These are phyloP conservation scores for Ambrosiella cleistominuta DNA, from an alignment of 2,329 filamentous ascomycete species.

Conservation along the genomic window DNA sequence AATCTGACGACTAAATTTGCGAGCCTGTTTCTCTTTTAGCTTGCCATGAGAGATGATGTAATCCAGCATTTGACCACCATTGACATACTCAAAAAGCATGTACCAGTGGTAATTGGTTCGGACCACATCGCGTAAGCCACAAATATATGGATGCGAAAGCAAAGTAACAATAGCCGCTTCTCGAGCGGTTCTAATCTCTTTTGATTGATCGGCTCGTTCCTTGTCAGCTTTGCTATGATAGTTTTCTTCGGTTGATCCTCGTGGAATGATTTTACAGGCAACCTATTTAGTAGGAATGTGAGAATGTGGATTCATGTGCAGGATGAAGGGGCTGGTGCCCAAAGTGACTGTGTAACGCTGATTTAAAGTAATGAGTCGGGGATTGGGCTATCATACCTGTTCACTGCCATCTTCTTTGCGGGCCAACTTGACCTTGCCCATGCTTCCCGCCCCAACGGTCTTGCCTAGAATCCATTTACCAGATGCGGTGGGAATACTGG, in stretches of 20 bases:
- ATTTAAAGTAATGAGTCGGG: background rate
- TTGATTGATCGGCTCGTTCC: constrained; percentile 85
- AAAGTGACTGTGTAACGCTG: background rate
- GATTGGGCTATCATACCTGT: constrained; percentile 41
- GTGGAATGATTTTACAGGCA: constrained; percentile 91
- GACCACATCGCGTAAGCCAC: constrained; percentile 85
- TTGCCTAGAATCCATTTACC: constrained; percentile 93
- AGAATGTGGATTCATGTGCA: background rate
- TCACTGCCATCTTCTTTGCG: constrained; percentile 79
- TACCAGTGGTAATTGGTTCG: constrained; percentile 98
- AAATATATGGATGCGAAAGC: constrained; percentile 87
- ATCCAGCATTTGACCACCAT: constrained; percentile 97
- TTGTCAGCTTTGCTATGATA: constrained; percentile 53
- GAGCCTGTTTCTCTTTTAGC: constrained; percentile 92
- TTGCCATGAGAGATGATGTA: constrained; percentile 98
- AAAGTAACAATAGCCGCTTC: constrained; percentile 94
- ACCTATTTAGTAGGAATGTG: constrained; percentile 37
- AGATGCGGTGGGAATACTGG: constrained; percentile 74
- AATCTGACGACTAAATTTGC: constrained; percentile 95
- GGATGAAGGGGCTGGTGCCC: background rate
- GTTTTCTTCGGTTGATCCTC: constrained; percentile 75
- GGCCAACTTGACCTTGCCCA: constrained; percentile 97
- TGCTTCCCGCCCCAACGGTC: constrained; percentile 92
- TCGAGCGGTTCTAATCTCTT: constrained; percentile 84
- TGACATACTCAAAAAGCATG: constrained; percentile 98